Percentiles rank a stretch among this genome's conserved stretches.
These are phyloP conservation scores for Phytophthora europaea DNA, from an alignment of 352 stramenopile species.

Conservation along the genomic window DNA sequence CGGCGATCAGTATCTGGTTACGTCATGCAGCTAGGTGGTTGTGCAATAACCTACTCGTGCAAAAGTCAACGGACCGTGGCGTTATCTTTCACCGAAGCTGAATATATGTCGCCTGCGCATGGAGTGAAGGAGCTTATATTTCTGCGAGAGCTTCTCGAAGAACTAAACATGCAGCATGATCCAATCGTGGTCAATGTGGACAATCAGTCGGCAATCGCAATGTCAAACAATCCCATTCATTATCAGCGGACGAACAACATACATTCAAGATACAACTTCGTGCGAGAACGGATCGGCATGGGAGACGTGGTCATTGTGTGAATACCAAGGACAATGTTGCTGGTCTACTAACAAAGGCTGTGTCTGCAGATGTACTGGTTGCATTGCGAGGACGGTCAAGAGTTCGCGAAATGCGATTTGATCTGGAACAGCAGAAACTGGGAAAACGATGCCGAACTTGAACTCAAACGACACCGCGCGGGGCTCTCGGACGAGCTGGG, in stretches of 20 bases:
- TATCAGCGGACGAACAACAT: conserved; percentile 26
- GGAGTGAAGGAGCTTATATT: too few relatives aligned
- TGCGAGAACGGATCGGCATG: conserved; percentile 8
- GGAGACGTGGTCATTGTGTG: neutral
- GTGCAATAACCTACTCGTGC: too few relatives aligned
- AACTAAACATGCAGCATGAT: too few relatives aligned
- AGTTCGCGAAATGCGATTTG: conserved; percentile 2
- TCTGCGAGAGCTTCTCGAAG: too few relatives aligned
- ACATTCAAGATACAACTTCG: conserved; percentile 24
- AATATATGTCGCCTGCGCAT: too few relatives aligned
- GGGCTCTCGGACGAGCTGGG: neutral
- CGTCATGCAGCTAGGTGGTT: too few relatives aligned
- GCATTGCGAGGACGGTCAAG: conserved; percentile 5
- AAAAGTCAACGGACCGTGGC: too few relatives aligned
- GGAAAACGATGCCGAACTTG: conserved; percentile 1
- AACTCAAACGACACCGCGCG: neutral
- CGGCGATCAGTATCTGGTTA: too few relatives aligned
- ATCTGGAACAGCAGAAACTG: neutral
- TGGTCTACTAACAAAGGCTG: conserved; percentile 27
- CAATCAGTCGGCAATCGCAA: conserved; percentile 21
- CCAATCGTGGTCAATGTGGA: conserved; percentile 9
- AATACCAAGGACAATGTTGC: conserved; percentile 22
- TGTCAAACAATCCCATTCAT: conserved; percentile 25
- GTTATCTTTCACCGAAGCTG: too few relatives aligned
- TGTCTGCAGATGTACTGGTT: conserved; percentile 8